Conservation (phyloP, 106 monocot species). For the Iris macrosiphon region DNA sequence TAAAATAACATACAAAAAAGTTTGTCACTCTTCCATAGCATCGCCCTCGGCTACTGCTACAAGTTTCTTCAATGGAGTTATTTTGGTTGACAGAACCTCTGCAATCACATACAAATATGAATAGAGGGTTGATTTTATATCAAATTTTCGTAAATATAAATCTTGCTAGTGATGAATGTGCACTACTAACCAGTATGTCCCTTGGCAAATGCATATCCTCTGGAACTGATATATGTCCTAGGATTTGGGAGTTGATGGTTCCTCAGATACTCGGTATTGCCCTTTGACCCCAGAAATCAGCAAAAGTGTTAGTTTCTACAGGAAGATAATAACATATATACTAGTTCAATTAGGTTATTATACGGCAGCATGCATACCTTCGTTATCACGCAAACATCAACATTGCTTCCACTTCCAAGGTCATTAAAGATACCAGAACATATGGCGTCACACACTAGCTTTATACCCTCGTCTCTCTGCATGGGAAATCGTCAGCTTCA, state of each 20-base stretch:
- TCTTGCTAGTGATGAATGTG: no score
- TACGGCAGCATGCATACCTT: no score
- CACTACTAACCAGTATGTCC: constrained; percentile 72
- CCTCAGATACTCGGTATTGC: constrained; percentile 55
- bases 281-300: constrained; percentile 16
- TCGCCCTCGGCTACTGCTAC: constrained; percentile 34
- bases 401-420: constrained; percentile 91
- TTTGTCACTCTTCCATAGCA: constrained; percentile 85
- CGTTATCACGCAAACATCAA: constrained; percentile 92
- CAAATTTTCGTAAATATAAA: no score
- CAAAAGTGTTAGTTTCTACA: no score
- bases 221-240: constrained; percentile 60
- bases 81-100: constrained; percentile 68
- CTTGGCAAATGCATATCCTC: constrained; percentile 57
- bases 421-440: constrained; percentile 96
- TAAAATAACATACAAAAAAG: no score
- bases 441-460: constrained; percentile 74
- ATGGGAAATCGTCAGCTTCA: no score
- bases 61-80: constrained; percentile 42
- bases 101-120: constrained; percentile 16
- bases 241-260: constrained; percentile 61
- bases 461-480: constrained; percentile 85
- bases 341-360: no score
- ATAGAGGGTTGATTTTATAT: no score
- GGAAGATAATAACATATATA: no score